Evolutionary conservation across 495 filamentous ascomycete species (phyloP), one percentile per base, ranked within the genome.

Genomic region (Penicillium robsamsonii): DNA sequence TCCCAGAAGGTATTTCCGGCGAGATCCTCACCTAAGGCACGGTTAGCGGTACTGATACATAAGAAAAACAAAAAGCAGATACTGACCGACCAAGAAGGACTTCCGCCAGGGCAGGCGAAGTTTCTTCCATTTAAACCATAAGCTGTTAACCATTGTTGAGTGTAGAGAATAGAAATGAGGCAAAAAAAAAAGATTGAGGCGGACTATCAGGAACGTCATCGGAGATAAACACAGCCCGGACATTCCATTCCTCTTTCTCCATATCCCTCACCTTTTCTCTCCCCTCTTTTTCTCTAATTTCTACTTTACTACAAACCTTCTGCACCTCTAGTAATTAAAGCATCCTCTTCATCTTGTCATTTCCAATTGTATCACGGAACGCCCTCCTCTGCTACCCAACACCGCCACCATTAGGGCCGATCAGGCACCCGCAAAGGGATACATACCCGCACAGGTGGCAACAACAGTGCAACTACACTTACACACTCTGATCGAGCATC

Each of bases 1-100:
- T 96, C 91, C 91, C 92, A 97, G 74, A 85, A 98, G 24, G 92
- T 96, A 73, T 97, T 97, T 20, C 91, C 91, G 37, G 82, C 61
- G 30, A 97, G 84, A 71, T 98, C 94, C 57, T 82, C 76, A 60
- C 94, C 93, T 96, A 62, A 1, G 46, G 41, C 11, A 29, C 84
- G 22, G 46, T 61, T 49, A 65, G 62, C 43, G 58, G 61, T 0
- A 52, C 29, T 60, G 54, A 52, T 45, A 25, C 30, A 38, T 31
- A 7, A 29, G 25, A 27, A 22, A 51, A 41, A 42, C 50, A 42
- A 46, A 42, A 31, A 48, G 41, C 47, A 17, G 52, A 58, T 47
- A 64, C 82, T 64, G 66, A 92, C 92, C 92, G 56, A 88, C 81
- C 41, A 96, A 83, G 70, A 86, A 91, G 41, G 83, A 82, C 59